Conservation (phyloP, 805 yeast genomes). For the Spathaspora arborariae region DNA sequence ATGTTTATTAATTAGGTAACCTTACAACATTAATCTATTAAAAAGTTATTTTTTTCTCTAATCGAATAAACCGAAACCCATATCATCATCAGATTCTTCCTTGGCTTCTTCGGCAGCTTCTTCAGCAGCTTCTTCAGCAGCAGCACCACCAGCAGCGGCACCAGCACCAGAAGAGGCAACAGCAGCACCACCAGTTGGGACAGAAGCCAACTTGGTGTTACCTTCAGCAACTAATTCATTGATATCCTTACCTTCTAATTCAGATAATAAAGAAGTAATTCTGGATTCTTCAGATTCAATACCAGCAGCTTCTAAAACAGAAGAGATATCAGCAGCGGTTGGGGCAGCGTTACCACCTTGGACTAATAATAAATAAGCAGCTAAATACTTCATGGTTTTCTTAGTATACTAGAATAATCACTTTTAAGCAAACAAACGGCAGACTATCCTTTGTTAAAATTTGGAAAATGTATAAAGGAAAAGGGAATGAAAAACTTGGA, state of each 20-base stretch:
- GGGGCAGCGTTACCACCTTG: slow-evolving; percentile 96
- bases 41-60: slow-evolving; percentile 33
- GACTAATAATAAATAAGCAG: slow-evolving; percentile 97
- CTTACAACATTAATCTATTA: background rate
- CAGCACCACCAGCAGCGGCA: slow-evolving; percentile 67
- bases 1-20: slow-evolving; percentile 1
- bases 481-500: background rate
- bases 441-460: slow-evolving; percentile 70
- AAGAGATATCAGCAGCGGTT: slow-evolving; percentile 85
- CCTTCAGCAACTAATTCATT: slow-evolving; percentile 92
- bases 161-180: slow-evolving; percentile 70
- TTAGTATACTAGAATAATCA: slow-evolving; percentile 57
- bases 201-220: slow-evolving; percentile 92
- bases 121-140: slow-evolving; percentile 68
- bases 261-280: slow-evolving; percentile 72
- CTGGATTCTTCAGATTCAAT: slow-evolving; percentile 91
- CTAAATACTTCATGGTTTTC: slow-evolving; percentile 82
- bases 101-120: slow-evolving; percentile 62
- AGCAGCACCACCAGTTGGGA: slow-evolving; percentile 98
- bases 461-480: slow-evolving; percentile 8
- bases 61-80: slow-evolving; percentile 99
- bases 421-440: slow-evolving; percentile 65
- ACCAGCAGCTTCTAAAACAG: slow-evolving; percentile 91
- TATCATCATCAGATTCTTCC: slow-evolving; percentile 63
- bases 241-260: slow-evolving; percentile 91